These are phyloP conservation scores for Tremella fuciformis DNA, from an alignment of 768 basidiomycete species.

Conservation along the genomic window DNA sequence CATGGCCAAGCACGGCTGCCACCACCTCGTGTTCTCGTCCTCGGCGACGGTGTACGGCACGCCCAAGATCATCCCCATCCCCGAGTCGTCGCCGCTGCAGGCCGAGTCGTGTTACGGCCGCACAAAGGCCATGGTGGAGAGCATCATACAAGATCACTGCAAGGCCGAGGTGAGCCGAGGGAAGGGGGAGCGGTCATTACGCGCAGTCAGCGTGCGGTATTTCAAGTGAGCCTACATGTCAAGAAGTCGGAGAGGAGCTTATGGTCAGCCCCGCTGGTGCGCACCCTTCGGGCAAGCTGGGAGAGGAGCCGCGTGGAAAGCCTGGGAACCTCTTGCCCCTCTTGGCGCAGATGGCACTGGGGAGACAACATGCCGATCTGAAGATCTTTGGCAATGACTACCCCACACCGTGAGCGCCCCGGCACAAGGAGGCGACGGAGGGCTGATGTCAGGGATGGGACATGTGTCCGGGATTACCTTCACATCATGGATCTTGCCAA, in stretches of 20 bases:
- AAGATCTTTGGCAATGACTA: conserved; percentile 97
- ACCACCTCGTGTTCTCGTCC: conserved; percentile 90
- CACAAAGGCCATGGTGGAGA: conserved; percentile 94
- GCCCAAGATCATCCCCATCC: conserved; percentile 86
- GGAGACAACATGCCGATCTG: conserved; percentile 65
- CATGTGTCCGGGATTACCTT: conserved; percentile 82
- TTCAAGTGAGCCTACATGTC: conserved; percentile 66
- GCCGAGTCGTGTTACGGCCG: conserved; percentile 92
- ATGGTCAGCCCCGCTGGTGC: conserved; percentile 84
- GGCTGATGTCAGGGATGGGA: conserved; percentile 68
- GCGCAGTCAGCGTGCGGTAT: conserved; percentile 81
- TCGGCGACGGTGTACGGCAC: conserved; percentile 98
- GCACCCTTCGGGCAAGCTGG: conserved; percentile 89
- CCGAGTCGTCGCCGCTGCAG: conserved; percentile 79
- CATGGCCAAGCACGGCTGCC: conserved; percentile 80
- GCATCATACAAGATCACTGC: conserved; percentile 82
- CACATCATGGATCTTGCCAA: conserved; percentile 85
- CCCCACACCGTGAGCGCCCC: conserved; percentile 69
- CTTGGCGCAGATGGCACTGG: conserved; percentile 90
- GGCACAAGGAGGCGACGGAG: conserved; percentile 7
- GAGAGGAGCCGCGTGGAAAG: conserved; percentile 92
- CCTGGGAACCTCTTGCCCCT: conserved; percentile 93
- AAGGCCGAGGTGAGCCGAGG: conserved; percentile 17
- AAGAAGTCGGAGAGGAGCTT: neutral
- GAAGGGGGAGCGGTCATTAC: conserved; percentile 21